Conservation (phyloP, 2,329 filamentous ascomycete species). For the Aspergillus pseudoglaucus region DNA sequence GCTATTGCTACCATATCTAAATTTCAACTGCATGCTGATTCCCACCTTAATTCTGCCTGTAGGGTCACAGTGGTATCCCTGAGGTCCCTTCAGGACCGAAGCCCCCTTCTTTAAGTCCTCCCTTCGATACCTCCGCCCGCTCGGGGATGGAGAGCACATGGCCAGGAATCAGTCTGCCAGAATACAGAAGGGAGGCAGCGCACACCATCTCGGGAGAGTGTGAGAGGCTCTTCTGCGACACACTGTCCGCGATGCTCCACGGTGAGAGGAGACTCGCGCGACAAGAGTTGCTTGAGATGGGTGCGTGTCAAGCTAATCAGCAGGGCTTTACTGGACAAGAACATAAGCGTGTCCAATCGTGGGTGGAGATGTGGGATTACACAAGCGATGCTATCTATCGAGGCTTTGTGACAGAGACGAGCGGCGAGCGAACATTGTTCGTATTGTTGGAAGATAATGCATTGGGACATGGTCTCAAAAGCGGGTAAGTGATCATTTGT, state of each 20-base stretch:
- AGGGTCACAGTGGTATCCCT: slow-evolving; percentile 92
- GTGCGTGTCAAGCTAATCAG: slow-evolving; percentile 50
- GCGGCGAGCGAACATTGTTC: slow-evolving; percentile 68
- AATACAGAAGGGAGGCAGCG: slow-evolving; percentile 78
- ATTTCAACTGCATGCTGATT: neutral
- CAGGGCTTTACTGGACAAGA: slow-evolving; percentile 22
- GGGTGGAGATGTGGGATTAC: slow-evolving; percentile 59
- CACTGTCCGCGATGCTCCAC: slow-evolving; percentile 87
- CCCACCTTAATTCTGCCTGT: slow-evolving; percentile 4
- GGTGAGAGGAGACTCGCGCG: slow-evolving; percentile 78
- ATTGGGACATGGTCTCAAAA: slow-evolving; percentile 72
- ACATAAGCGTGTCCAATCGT: slow-evolving; percentile 23
- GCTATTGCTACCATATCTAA: neutral
- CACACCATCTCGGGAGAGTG: slow-evolving; percentile 97
- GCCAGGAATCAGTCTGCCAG: slow-evolving; percentile 27
- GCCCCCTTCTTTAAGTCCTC: slow-evolving; percentile 82
- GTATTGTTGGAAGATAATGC: slow-evolving; percentile 77
- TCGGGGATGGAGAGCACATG: slow-evolving; percentile 53
- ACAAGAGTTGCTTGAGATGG: slow-evolving; percentile 81
- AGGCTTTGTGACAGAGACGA: slow-evolving; percentile 70
- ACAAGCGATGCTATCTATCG: slow-evolving; percentile 75
- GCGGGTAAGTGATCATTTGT: slow-evolving; percentile 58
- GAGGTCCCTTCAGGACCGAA: slow-evolving; percentile 83
- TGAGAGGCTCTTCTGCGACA: slow-evolving; percentile 99
- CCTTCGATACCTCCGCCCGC: slow-evolving; percentile 68